Evolutionary conservation across 2,329 filamentous ascomycete genomes (phyloP).

Genomic region (Parastagonospora nodorum): DNA sequence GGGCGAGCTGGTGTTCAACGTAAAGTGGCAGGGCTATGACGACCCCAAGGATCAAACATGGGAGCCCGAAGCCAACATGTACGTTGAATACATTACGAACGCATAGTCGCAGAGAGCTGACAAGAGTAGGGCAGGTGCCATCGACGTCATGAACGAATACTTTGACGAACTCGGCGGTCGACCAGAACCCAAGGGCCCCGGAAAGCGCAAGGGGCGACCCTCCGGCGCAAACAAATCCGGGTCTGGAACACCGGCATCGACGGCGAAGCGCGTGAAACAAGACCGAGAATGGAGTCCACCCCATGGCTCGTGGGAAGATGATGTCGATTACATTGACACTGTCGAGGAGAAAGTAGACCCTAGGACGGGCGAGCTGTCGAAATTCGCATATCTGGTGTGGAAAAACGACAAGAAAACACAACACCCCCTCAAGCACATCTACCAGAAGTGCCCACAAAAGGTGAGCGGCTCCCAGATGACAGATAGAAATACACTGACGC

Average conservation of each 20-base stretch:
- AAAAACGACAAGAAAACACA: constrained; percentile 74
- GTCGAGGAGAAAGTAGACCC: constrained; percentile 64
- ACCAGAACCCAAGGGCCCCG: constrained; percentile 60
- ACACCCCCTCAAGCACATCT: constrained; percentile 70
- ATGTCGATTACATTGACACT: constrained; percentile 72
- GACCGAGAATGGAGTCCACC: constrained; percentile 68
- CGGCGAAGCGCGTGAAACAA: constrained; percentile 41
- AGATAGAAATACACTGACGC: constrained; percentile 3
- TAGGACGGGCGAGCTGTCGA: constrained; percentile 52
- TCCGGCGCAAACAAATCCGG: constrained; percentile 24
- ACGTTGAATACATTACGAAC: constrained; percentile 25
- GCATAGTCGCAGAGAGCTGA: constrained; percentile 2
- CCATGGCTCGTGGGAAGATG: constrained; percentile 76
- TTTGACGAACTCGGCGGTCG: constrained; percentile 67
- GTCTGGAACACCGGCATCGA: constrained; percentile 26
- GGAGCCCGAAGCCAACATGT: constrained; percentile 79
- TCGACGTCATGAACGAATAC: constrained; percentile 68
- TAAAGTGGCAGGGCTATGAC: constrained; percentile 83
- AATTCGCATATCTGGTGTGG: constrained; percentile 75
- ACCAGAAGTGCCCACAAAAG: constrained; percentile 79
- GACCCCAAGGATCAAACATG: constrained; percentile 73
- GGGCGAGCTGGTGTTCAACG: constrained; percentile 60
- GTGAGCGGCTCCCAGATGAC: constrained; percentile 37
- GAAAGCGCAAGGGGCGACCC: constrained; percentile 50
- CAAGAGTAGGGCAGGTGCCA: constrained; percentile 39